Evolutionary conservation across 805 yeast species (phyloP).

Genomic region (Lachancea thermotolerans): DNA sequence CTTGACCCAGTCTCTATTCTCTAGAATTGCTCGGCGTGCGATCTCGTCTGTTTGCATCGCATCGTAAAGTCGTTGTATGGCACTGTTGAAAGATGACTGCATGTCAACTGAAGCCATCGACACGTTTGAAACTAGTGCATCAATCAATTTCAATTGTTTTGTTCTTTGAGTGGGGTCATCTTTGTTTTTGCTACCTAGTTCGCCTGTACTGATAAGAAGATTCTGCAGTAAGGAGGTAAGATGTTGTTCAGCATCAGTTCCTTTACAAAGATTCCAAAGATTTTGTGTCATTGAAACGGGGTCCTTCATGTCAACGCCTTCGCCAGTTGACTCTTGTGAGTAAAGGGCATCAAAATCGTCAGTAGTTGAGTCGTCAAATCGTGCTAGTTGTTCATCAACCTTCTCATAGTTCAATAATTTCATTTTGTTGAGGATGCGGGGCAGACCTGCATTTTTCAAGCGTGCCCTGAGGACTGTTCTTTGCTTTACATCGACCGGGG

Average conservation of each 20-base stretch:
- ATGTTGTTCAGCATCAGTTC: constrained; percentile 45
- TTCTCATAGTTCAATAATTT: constrained; percentile 52
- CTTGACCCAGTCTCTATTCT: constrained; percentile 49
- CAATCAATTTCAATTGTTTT: constrained; percentile 46
- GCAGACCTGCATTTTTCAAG: constrained; percentile 28
- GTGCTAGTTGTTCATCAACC: constrained; percentile 59
- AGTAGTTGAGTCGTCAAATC: constrained; percentile 43
- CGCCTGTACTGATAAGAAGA: constrained; percentile 27
- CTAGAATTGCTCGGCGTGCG: constrained; percentile 66
- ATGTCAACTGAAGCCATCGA: constrained; percentile 46
- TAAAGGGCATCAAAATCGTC: constrained; percentile 29
- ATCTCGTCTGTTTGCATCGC: constrained; percentile 84
- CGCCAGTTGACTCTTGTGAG: constrained; percentile 17
- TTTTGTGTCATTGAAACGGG: constrained; percentile 65
- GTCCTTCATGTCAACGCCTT: constrained; percentile 41
- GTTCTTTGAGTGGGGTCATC: constrained; percentile 26
- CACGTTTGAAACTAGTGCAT: constrained; percentile 64
- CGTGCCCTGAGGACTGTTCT: constrained; percentile 29
- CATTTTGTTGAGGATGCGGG: constrained; percentile 38
- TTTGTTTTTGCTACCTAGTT: constrained; percentile 16
- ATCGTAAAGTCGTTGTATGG: constrained; percentile 69
- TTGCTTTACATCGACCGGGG: constrained; percentile 26
- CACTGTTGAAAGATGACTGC: constrained; percentile 68
- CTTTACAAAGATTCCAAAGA: constrained; percentile 41
- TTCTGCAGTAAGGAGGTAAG: constrained; percentile 44